Percentiles rank a stretch among this genome's conserved stretches.
These are phyloP conservation scores for Boeremia lycopersici DNA, from an alignment of 2,329 filamentous ascomycete species.

Conservation along the genomic window DNA sequence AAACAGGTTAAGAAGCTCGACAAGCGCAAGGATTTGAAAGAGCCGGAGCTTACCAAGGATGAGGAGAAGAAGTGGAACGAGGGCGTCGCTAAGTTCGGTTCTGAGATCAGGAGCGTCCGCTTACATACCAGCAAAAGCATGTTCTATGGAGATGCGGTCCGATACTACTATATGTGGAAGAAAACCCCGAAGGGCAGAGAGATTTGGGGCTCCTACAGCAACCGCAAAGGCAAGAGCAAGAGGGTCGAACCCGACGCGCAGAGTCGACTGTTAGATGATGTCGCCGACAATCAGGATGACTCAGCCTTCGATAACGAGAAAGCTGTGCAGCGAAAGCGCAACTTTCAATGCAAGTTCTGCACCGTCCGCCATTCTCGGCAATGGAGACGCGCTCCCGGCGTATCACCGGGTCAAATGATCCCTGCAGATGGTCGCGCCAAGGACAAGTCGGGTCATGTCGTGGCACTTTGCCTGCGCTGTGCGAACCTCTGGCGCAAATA, in stretches of 20 bases:
- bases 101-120: conserved; percentile 82
- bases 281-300: conserved; percentile 91
- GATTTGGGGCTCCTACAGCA: conserved; percentile 88
- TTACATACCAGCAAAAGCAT: conserved; percentile 81
- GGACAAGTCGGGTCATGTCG: conserved; percentile 76
- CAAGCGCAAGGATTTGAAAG: conserved; percentile 74
- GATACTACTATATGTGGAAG: conserved; percentile 98
- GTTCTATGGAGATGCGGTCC: conserved; percentile 78
- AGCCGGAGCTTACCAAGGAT: conserved; percentile 77
- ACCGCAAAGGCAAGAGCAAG: conserved; percentile 89
- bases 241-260: conserved; percentile 61
- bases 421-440: conserved; percentile 73
- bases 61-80: conserved; percentile 93
- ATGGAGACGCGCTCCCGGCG: conserved; percentile 88
- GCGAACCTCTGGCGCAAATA: conserved; percentile 95
- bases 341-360: conserved; percentile 95
- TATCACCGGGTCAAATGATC: conserved; percentile 72
- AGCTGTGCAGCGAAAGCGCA: conserved; percentile 75
- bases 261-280: conserved; percentile 84
- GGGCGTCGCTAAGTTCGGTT: conserved; percentile 86
- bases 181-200: conserved; percentile 84
- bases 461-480: conserved; percentile 87
- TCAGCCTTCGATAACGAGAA: conserved; percentile 94
- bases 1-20: conserved; percentile 71
- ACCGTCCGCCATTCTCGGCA: conserved; percentile 77